Base-by-base conservation (phyloP, 2,329 filamentous ascomycete genomes). In the Meredithiella fracta region DNA sequence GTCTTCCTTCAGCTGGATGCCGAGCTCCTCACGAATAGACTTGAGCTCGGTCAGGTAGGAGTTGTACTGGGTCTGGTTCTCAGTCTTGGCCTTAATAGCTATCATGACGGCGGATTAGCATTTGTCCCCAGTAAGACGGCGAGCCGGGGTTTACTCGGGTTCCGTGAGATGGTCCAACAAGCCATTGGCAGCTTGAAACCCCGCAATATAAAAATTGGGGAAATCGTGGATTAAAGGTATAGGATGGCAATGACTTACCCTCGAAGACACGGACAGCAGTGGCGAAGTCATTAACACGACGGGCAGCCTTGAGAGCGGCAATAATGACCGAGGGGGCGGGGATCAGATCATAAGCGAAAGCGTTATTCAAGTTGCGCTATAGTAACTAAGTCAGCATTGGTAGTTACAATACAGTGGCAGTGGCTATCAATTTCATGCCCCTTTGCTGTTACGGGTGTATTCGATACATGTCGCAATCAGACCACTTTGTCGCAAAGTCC, bases 61-160 rank as follows among this genome's bases (percentile, higher is more conserved):
- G 68, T 96, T 80, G 76, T 98, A 98, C 77, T 98, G 92, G 67
- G 81, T 80, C 73, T 88, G 85, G 82, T 94, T 98, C 81, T 98
- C 92, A 64, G 97, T 92, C 82, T 98, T 98, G 73, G 89, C 87
- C 77, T 95, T 96, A 80, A 98, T 85, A 67, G 91, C 90, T 95
- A 61, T 61, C 57, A 25, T 47, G 38, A 54, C 53, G 53, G 51
- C 25, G 15, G 22, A 11, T 23, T 6, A 11, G 14, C 34, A 55
- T 3, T 8, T 17, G 17, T 37, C 20, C 17, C 26, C 11, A 20
- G 3, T 20, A n/a, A 31, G 29, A 34, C 47, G 11, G 50, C 14
- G 31, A 17, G 23, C 50, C 50, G 50, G 50, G 50, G 50, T 52
- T 52, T 52, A 23, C 23, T 52, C 50, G 50, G 50, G 31, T 26